These are phyloP conservation scores for Euphorbia peplus DNA, from an alignment of 345 rosid species.

Conservation along the genomic window DNA sequence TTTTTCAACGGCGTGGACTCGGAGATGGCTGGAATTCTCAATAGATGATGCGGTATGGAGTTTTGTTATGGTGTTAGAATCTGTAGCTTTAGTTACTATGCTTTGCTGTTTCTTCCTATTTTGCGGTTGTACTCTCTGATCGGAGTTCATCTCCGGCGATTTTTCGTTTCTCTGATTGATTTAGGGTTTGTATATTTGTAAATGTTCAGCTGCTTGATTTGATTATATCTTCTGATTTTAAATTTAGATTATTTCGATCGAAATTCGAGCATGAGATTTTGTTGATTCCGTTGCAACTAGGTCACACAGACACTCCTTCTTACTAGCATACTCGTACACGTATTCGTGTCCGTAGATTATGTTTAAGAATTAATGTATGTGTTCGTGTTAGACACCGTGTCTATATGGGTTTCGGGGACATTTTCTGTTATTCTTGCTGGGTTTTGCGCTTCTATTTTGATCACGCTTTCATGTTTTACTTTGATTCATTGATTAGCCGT, in stretches of 20 bases:
- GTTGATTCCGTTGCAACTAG: background rate
- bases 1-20: constrained; percentile 33
- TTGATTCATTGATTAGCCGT: no score
- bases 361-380: no score
- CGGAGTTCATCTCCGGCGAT: background rate
- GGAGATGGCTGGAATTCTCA: constrained; percentile 41
- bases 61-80: constrained; percentile 55
- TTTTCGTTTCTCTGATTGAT: background rate
- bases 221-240: background rate
- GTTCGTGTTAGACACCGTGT: no score
- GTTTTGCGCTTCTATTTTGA: no score
- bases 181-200: background rate
- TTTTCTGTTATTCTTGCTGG: no score
- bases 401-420: no score
- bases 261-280: background rate
- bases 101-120: constrained; percentile 73
- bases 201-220: background rate
- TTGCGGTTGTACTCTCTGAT: constrained; percentile 82
- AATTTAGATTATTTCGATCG: background rate
- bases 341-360: no score
- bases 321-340: no score
- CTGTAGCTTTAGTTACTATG: constrained; percentile 62
- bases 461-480: no score
- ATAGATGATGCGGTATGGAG: constrained; percentile 72
- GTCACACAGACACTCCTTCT: no score